Conservation (phyloP, 2,329 filamentous ascomycete species). For the Zasmidium cellare region DNA sequence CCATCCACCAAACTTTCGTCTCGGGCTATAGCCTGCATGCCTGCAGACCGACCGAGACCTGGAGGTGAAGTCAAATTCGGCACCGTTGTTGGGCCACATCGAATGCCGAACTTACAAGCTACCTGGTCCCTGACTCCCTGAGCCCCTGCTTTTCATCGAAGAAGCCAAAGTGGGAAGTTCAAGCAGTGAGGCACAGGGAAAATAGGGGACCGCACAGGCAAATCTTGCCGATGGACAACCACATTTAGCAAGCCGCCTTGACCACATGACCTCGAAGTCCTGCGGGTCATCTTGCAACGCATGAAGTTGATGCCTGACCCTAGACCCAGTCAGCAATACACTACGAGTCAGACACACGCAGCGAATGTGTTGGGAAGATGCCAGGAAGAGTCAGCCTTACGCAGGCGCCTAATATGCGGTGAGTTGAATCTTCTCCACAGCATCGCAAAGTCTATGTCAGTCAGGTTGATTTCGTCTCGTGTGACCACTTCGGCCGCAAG, state of each 20-base stretch:
- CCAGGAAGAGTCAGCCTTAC: background rate
- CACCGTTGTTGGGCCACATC: background rate
- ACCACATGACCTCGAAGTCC: conserved; percentile 2
- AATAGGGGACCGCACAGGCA: background rate
- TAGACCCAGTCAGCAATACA: background rate
- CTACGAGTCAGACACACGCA: background rate
- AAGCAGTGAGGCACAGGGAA: background rate
- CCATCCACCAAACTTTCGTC: too few species aligned
- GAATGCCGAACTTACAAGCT: background rate
- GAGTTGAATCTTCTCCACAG: background rate
- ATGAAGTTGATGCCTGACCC: background rate
- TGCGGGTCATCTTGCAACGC: conserved; percentile 1
- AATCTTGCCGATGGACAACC: background rate
- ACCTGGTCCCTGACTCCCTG: conserved; percentile 1
- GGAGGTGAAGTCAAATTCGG: background rate
- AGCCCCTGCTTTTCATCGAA: background rate
- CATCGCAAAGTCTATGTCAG: background rate
- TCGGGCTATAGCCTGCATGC: conserved; percentile 3
- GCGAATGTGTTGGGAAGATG: background rate
- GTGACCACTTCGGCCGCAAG: background rate
- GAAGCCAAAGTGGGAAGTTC: background rate
- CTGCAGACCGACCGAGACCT: background rate
- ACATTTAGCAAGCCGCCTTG: background rate
- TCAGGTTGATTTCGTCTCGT: background rate
- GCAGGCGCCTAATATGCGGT: conserved; percentile 1